Base-by-base conservation (phyloP, 2,329 filamentous ascomycete species). In the Cladosporium halotolerans region DNA sequence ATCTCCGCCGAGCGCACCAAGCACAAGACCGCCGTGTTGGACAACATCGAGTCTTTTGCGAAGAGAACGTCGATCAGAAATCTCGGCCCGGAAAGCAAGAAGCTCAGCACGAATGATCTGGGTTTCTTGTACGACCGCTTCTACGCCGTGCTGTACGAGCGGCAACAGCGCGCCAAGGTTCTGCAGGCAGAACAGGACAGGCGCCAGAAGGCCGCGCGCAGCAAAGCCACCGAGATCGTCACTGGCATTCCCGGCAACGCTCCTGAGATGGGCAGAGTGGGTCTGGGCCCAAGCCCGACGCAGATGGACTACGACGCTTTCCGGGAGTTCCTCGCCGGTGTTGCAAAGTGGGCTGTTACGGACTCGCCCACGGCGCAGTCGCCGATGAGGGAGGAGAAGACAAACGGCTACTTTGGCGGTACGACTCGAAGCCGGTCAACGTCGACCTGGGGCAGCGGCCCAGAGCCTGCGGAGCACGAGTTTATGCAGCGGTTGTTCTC, bases 301-400 rank as follows among this genome's bases (percentile, higher is more conserved):
- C 79, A 91, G 60, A 99, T 99, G 93, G 91, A 97, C 69, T 99
- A 97, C 65, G 89, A 96, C 69, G 90, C 88, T 1, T 99, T 97
- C 72, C 80, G 92, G 54, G 91, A 97, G 64, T 97, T 99, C 62
- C 76, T 99, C 42, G 90, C 93, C 4, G 74, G 75, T 44, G 88
- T 96, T 62, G 82, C 90, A 1, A 92, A 85, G 73, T 99, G 93
- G 93, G 93, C 93, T 2, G 85, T 95, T 28, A 88, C 89, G 0
- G 93, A 97, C 67, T 84, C 88, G 0, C 89, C 89, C 3, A 77
- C 80, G 18, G 19, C 50, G 10, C 44, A 45, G 5, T 78, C 82
- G 0, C 79, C 82, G 14, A 66, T 62, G 58, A 79, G 73, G 55
- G 77, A 77, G 50, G 73, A 68, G 1, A 71, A 75, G 16, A 80